Conservation (phyloP, 1,284 basidiomycete genomes). For the Marasmius tenuissimus region DNA sequence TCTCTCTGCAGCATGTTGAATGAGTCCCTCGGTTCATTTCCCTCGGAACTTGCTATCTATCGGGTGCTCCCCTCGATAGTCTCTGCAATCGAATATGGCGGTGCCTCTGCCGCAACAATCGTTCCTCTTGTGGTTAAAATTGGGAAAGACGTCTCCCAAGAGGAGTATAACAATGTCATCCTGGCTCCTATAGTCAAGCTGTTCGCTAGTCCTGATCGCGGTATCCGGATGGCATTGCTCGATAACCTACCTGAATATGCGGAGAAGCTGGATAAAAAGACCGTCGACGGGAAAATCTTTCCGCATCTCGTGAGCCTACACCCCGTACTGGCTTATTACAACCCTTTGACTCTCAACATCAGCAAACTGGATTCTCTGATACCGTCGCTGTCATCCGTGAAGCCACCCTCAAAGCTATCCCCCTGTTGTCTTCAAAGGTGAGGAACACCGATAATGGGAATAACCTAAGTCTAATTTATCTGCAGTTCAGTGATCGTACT, state of each 20-base stretch:
- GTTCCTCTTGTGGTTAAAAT: slow-evolving; percentile 83
- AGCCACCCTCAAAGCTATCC: slow-evolving; percentile 89
- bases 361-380: slow-evolving; percentile 96
- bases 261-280: slow-evolving; percentile 85
- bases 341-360: not conserved
- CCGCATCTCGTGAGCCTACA: slow-evolving; percentile 74
- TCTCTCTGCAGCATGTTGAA: slow-evolving; percentile 61
- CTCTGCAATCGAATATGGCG: slow-evolving; percentile 82
- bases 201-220: slow-evolving; percentile 87
- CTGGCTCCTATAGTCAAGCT: slow-evolving; percentile 82
- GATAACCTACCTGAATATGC: slow-evolving; percentile 85
- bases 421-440: slow-evolving; percentile 84
- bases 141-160: slow-evolving; percentile 69
- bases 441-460: not conserved
- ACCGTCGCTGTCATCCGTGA: slow-evolving; percentile 93
- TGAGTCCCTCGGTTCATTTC: slow-evolving; percentile 80
- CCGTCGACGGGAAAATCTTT: slow-evolving; percentile 88
- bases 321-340: not conserved
- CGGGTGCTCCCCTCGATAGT: slow-evolving; percentile 88
- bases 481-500: slow-evolving; percentile 86
- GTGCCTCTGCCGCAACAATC: slow-evolving; percentile 77
- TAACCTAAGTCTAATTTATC: not conserved
- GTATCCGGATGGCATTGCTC: slow-evolving; percentile 90
- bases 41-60: slow-evolving; percentile 84
- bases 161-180: slow-evolving; percentile 73